Percentiles rank a stretch among this genome's conserved stretches.
Conservation (phyloP, 768 basidiomycete genomes). For the Zangia roseola region DNA sequence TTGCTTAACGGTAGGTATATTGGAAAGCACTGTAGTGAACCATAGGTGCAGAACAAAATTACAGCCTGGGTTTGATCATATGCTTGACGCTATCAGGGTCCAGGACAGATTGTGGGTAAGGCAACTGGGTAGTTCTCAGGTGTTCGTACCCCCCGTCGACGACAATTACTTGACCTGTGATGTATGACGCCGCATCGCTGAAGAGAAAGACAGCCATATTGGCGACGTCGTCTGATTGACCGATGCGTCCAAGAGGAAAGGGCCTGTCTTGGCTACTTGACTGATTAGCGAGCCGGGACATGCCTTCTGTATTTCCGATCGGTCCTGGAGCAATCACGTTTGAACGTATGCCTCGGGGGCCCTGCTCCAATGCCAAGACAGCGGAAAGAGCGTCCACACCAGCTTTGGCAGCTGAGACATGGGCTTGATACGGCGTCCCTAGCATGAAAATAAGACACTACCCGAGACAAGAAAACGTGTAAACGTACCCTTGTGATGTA, state of each 20-base stretch:
- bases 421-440: slow-evolving; percentile 86
- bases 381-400: slow-evolving; percentile 86
- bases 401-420: slow-evolving; percentile 94
- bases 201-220: slow-evolving; percentile 79
- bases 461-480: neutral
- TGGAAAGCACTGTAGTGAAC: neutral
- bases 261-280: neutral
- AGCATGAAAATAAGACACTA: slow-evolving; percentile 1
- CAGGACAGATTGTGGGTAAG: slow-evolving; percentile 64
- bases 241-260: slow-evolving; percentile 50
- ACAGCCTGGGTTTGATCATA: slow-evolving; percentile 49
- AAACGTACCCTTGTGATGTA: slow-evolving; percentile 73
- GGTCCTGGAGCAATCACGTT: slow-evolving; percentile 86
- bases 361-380: slow-evolving; percentile 91
- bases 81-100: slow-evolving; percentile 52
- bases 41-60: neutral
- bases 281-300: slow-evolving; percentile 49
- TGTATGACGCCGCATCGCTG: slow-evolving; percentile 73
- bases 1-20: neutral
- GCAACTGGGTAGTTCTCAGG: slow-evolving; percentile 45
- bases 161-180: slow-evolving; percentile 73
- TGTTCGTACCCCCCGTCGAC: slow-evolving; percentile 69
- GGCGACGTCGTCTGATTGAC: slow-evolving; percentile 61
- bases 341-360: slow-evolving; percentile 89
- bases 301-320: slow-evolving; percentile 76